Evolutionary conservation across 495 filamentous ascomycete genomes (phyloP), one percentile per base, ranked within the genome.

Genomic region (Penicillium goetzii): DNA sequence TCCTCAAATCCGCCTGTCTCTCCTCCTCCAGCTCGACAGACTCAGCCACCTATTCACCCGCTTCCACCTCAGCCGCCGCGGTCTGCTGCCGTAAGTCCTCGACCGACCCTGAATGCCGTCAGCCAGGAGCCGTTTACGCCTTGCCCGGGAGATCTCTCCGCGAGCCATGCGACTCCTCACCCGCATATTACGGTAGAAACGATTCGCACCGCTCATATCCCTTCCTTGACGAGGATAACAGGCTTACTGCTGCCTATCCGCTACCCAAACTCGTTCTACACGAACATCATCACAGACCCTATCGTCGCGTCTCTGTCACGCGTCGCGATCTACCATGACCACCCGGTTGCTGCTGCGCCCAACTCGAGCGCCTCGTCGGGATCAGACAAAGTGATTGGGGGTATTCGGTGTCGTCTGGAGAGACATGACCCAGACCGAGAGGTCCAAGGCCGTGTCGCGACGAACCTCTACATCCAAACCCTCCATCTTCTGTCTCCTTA

Each of bases 211-310:
- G 78, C 79, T 30, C 86, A 93, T 74, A 80, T 97, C 60, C 83
- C 90, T 49, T 86, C 89, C 14, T 83, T 96, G 41, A 89, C 88
- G 26, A 87, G 91, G 43, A 92, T 97, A 62, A 97, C 93, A 68
- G 77, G 87, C 41, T 81, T 96, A 21, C 85, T 96, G 14, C 86
- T 99, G 6, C 94, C 94, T 23, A 90, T 97, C 66, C 84, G 85
- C 74, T 99, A 99, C 72, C 89, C 91, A 0, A 88, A 90, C 69
- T 85, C 83, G 36, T 98, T 98, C 85, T 99, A 96, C 81, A 81
- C 83, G 54, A 88, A 88, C 38, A 89, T 85, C 57, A 82, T 93
- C 65, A 80, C 88, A 7, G 89, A 93, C 30, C 78, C 86, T 7
- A 77, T 85, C 23, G 83, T 86, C 17, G 83, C 85, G 36, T 86